These are phyloP conservation scores for Podospora appendiculata DNA, from an alignment of 495 filamentous ascomycete species.

Conservation along the genomic window DNA sequence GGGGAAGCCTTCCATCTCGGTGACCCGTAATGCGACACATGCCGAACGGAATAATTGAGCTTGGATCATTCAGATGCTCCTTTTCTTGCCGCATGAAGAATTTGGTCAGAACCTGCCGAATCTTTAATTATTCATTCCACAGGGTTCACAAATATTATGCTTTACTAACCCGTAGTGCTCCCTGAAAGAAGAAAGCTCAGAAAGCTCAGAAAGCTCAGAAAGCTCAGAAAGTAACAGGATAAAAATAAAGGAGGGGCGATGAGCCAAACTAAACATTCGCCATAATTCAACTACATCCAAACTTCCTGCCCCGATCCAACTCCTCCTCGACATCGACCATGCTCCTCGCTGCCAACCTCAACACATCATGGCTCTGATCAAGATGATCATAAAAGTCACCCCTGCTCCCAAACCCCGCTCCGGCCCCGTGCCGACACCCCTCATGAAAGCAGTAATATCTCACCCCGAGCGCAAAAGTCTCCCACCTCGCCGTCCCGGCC, in stretches of 20 bases:
- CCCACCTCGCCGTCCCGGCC: constrained; percentile 21
- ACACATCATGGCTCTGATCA: constrained; percentile 12
- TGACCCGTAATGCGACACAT: no score
- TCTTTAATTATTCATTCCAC: no score
- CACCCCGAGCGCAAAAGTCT: constrained; percentile 24
- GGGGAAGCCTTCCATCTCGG: no score
- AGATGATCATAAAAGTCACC: constrained; percentile 24
- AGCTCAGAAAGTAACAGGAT: no score
- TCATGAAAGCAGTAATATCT: constrained; percentile 17
- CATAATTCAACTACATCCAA: constrained; percentile 14
- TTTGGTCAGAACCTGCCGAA: no score
- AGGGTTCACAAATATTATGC: no score
- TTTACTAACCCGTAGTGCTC: no score
- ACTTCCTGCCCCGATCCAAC: constrained; percentile 21
- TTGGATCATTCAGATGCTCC: no score
- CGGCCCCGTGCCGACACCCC: constrained; percentile 5
- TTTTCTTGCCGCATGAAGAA: no score
- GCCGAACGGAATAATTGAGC: no score
- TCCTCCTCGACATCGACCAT: constrained; percentile 14
- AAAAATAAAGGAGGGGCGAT: background rate
- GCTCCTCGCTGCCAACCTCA: constrained; percentile 7
- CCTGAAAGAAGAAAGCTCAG: no score
- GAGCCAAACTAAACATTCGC: background rate
- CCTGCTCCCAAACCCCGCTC: constrained; percentile 9
- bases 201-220: no score